Conservation (phyloP, 2,329 filamentous ascomycete species). For the Tetracladium maxilliforme region DNA sequence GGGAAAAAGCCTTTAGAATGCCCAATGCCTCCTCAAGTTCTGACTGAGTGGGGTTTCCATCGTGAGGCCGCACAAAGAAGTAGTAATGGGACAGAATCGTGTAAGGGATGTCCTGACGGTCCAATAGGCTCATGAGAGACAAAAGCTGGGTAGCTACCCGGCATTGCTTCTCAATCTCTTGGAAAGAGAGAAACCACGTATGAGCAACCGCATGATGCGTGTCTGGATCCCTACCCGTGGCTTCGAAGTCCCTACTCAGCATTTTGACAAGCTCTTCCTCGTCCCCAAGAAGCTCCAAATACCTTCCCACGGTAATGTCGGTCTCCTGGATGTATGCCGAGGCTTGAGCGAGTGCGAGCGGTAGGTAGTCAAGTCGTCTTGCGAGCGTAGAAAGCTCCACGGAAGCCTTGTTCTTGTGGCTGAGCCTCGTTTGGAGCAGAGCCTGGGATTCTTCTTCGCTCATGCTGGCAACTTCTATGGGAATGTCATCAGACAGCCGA, state of each 20-base stretch:
- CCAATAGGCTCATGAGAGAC: conserved; percentile 2
- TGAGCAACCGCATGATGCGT: conserved; percentile 1
- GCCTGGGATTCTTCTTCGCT: too few species aligned
- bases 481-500: too few species aligned
- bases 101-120: conserved; percentile 3
- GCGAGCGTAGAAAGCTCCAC: too few species aligned
- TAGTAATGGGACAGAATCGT: conserved; percentile 1
- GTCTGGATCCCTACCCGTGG: conserved; percentile 1
- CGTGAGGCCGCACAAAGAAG: too few species aligned
- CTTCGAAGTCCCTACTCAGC: conserved; percentile 1
- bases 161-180: conserved; percentile 1
- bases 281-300: conserved; percentile 1
- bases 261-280: conserved; percentile 1
- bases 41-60: too few species aligned
- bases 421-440: too few species aligned
- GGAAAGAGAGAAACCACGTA: conserved; percentile 4
- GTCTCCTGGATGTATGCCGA: conserved; percentile 3
- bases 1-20: too few species aligned
- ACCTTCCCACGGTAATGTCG: conserved; percentile 1
- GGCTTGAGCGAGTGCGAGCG: conserved; percentile 6
- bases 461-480: too few species aligned
- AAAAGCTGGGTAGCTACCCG: conserved; percentile 2
- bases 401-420: too few species aligned
- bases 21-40: too few species aligned
- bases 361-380: conserved; percentile 4